Evolutionary conservation across 495 filamentous ascomycete species (phyloP), one percentile per base, ranked within the genome.

Genomic region (Penicillium soppii): DNA sequence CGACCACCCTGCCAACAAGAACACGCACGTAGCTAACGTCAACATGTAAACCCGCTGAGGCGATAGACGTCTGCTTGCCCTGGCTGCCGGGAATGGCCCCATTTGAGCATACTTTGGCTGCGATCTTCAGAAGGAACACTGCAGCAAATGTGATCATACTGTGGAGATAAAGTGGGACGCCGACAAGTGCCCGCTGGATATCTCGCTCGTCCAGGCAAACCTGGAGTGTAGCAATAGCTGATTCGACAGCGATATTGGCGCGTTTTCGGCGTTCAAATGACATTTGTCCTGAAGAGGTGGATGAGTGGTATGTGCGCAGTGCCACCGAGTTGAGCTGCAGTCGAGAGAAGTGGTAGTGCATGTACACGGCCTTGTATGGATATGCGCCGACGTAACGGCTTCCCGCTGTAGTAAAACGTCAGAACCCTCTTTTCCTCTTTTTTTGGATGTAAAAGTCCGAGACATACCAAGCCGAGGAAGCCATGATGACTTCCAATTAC

Each of bases 271-370:
- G 78, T 56, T 77, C 70, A 2, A 64, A 44, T n/a, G 79, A 79
- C 56, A 82, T 71, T 8, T 63, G 57, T 35, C 73, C 69, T n/a
- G 76, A 70, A 4, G 73, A 75, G 1, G 73, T 69, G 1, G 70
- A 71, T 22, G 71, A 75, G 50, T 77, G 69, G 35, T 82, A 75
- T 20, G 77, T 81, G 20, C 82, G 76, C 21, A 85, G 63, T 15
- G 80, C 78, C 5, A 82, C 67, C 9, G 81, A 82, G 44, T 83
- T 81, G 29, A 84, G 62, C 45, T 83, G 80, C 17, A 85, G 65
- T 48, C 76, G 80, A 42, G 74, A 82, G 37, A 79, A 80, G 52
- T 80, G 65, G 50, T 77, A 76, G 54, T 82, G 76, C 44, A 81
- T 70, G 33, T 73, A 66, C 4, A 80, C 73, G 20, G 71, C 77